These are phyloP conservation scores for Thinopyrum elongatum DNA, from an alignment of 176 grass and related monocot species.

Conservation along the genomic window DNA sequence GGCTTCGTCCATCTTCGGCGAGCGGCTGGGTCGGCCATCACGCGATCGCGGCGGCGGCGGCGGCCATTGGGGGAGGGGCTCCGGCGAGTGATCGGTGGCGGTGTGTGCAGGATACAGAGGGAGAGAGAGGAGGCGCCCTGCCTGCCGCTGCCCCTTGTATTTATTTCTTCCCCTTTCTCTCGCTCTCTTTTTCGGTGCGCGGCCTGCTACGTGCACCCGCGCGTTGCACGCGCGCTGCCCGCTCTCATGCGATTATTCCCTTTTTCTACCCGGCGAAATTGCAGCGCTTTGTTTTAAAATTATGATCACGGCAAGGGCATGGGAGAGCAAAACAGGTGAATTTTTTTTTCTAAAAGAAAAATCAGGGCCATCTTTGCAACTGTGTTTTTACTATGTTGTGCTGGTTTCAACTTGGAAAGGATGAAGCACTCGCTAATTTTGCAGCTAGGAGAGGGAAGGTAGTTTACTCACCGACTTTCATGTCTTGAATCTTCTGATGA, in stretches of 20 bases:
- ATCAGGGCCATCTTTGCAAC: background rate
- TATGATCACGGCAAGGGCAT: background rate
- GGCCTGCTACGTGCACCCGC: slow-evolving; percentile 51
- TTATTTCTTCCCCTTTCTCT: slow-evolving; percentile 30
- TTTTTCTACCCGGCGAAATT: background rate
- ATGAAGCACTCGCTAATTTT: too few relatives aligned
- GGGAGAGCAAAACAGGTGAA: background rate
- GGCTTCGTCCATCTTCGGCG: slow-evolving; percentile 53
- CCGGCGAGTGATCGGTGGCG: slow-evolving; percentile 48
- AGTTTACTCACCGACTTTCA: too few relatives aligned
- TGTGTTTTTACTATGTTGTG: background rate
- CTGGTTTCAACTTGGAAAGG: background rate
- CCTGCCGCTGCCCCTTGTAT: slow-evolving; percentile 38
- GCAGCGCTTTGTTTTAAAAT: background rate
- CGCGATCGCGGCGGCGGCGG: slow-evolving; percentile 37
- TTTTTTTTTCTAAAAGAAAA: too few relatives aligned
- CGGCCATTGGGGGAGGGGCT: slow-evolving; percentile 47
- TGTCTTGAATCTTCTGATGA: too few relatives aligned
- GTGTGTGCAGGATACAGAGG: background rate
- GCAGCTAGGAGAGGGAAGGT: too few relatives aligned
- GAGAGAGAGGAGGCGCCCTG: background rate
- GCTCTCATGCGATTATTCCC: background rate
- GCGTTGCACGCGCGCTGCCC: background rate
- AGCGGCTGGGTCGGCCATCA: slow-evolving; percentile 34
- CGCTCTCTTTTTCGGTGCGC: slow-evolving; percentile 8